phyloP scores from a whole-genome alignment of 345 rosid genomes.

The Crucihimalaya himalaica region DNA sequence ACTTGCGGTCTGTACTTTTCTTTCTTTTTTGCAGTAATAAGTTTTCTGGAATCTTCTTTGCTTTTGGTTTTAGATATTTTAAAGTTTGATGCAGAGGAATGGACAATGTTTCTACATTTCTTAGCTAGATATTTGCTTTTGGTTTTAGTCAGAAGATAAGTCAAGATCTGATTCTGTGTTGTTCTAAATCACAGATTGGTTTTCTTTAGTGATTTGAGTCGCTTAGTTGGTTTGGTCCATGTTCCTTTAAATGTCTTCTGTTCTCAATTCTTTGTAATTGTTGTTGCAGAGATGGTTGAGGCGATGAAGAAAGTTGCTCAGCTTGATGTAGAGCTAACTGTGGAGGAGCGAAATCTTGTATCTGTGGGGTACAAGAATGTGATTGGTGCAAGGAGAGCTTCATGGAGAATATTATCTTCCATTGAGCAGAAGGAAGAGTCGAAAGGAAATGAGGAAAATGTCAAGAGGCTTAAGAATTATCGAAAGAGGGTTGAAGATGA shows the following conservation, averaged over 20 bases:
- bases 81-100: not conserved
- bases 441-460: conserved; percentile 51
- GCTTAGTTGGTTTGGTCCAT: not conserved
- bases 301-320: conserved; percentile 64
- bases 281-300: conserved; percentile 63
- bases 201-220: not conserved
- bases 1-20: not conserved
- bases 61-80: not conserved
- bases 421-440: conserved; percentile 72
- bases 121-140: not conserved
- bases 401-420: conserved; percentile 67
- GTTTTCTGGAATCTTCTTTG: not conserved
- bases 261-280: not conserved
- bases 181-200: not conserved
- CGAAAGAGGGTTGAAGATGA: conserved; percentile 51
- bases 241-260: not conserved
- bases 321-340: conserved; percentile 53
- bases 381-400: conserved; percentile 67
- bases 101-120: not conserved
- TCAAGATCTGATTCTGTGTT: conserved; percentile 24
- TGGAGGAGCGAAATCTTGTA: conserved; percentile 67
- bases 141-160: not conserved
- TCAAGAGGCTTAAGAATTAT: conserved; percentile 52
- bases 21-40: not conserved
- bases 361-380: conserved; percentile 77